A percentile compares a stretch with the other conserved stretches of the same genome.
Evolutionary conservation across 768 basidiomycete species (phyloP).

Genomic region (Psilocybe subaeruginosa): DNA sequence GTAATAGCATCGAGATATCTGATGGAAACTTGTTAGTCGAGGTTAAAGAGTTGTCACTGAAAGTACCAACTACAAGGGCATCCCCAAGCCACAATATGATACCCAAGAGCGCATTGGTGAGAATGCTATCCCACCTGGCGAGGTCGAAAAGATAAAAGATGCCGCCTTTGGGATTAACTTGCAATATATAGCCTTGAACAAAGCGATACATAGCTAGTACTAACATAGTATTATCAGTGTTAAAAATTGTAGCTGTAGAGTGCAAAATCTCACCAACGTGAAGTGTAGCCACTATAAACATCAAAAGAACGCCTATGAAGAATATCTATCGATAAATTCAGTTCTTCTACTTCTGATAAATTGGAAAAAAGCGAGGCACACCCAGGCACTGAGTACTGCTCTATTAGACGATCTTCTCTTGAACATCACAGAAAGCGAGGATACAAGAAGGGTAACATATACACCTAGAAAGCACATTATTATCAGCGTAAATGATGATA

Average conservation of each 20-base stretch:
- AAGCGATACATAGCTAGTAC: slow-evolving; percentile 21
- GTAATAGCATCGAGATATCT: slow-evolving; percentile 32
- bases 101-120: slow-evolving; percentile 19
- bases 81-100: slow-evolving; percentile 29
- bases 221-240: neutral
- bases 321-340: slow-evolving; percentile 21
- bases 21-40: neutral
- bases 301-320: slow-evolving; percentile 20
- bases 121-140: slow-evolving; percentile 23
- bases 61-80: slow-evolving; percentile 15
- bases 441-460: neutral
- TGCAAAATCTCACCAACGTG: slow-evolving; percentile 24
- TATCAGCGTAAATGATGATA: neutral
- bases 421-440: neutral
- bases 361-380: neutral
- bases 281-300: slow-evolving; percentile 27
- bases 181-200: slow-evolving; percentile 20
- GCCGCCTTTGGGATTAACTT: slow-evolving; percentile 10
- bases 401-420: neutral
- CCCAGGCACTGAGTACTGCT: neutral
- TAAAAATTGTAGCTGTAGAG: neutral
- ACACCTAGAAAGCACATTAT: neutral
- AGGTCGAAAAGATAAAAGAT: slow-evolving; percentile 20
- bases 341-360: too few relatives aligned
- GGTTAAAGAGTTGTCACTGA: neutral